phyloP scores from a whole-genome alignment of 352 stramenopile species.

The Globisporangium rhizosaccharum region DNA sequence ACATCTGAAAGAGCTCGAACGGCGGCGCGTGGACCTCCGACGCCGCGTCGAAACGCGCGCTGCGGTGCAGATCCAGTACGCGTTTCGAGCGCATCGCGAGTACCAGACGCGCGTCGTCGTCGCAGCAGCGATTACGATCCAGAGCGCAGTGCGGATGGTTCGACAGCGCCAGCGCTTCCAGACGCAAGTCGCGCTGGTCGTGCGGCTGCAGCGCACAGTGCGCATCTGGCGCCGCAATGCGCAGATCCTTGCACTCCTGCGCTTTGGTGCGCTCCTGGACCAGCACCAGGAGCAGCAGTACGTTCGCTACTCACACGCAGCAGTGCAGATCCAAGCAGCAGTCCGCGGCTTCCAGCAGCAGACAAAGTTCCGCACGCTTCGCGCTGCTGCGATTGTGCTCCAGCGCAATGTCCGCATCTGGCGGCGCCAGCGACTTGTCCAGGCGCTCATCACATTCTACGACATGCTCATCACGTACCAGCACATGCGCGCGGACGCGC shows the following conservation, averaged over 20 bases:
- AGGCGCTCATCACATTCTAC: constrained; percentile 29
- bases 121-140: constrained; percentile 11
- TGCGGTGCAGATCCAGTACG: constrained; percentile 15
- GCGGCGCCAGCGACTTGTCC: constrained; percentile 27
- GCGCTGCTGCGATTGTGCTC: constrained; percentile 17
- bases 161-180: constrained; percentile 6
- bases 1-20: constrained; percentile 23
- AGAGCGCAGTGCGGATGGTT: constrained; percentile 24
- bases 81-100: background rate
- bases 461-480: constrained; percentile 31
- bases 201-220: constrained; percentile 10
- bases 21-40: constrained; percentile 17
- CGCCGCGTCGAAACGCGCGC: constrained; percentile 26
- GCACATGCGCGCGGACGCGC: constrained; percentile 22
- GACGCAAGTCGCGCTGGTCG: background rate
- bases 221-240: constrained; percentile 10
- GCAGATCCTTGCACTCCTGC: constrained; percentile 4
- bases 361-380: constrained; percentile 15
- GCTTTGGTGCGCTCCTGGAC: background rate
- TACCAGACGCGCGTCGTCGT: background rate
- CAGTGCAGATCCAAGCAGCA: constrained; percentile 24
- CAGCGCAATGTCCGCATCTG: constrained; percentile 40
- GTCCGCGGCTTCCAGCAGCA: constrained; percentile 24
- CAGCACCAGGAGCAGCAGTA: background rate
- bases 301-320: constrained; percentile 16